Evolutionary conservation across 805 yeast genomes (phyloP), one percentile per base, ranked within the genome.

Genomic region (Saccharomycopsis guyanensis): DNA sequence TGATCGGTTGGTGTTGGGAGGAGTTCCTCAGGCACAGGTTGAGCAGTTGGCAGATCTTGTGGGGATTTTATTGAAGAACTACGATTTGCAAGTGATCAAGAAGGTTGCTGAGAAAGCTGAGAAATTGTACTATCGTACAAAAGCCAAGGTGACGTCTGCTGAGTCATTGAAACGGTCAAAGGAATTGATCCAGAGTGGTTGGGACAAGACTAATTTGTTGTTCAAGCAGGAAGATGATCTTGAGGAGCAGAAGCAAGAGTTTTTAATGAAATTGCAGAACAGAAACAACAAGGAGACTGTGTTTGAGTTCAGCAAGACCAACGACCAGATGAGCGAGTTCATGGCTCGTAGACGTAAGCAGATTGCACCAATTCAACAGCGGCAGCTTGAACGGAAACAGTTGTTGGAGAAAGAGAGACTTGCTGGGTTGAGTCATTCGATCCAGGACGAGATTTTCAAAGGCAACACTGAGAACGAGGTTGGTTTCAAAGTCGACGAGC

Each of bases 261-360:
- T 93, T 57, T 71, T 93, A 53, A 84, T 78, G 3, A 78, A 79
- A 56, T 67, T 93, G 50, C 76, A 78, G 50, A 74, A 85, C 55
- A 72, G 96, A 59, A 62, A 69, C 37, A 69, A 78, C 42, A 82
- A 86, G 57, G 97, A 93, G 60, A 93, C 98, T 0, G 97, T 93
- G 3, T 93, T 93, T 61, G 99, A 93, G 63, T 83, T 88, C 63
- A 76, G 80, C 51, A 77, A 80, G 57, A 73, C 71, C 42, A 86
- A 80, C 54, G 82, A 82, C 53, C 75, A 80, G 42, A 70, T 87
- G 59, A 82, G 85, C 34, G 82, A 81, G 45, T 71, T 93, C 59
- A 93, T 93, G 98, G 73, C 80, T 53, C 78, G 79, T 50, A 72
- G 97, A 69, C 73, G 99, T 61, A 73, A 72, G 50, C 96, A 89